Conservation (phyloP, 306 rosid species). For the Cicer chorassanicum region DNA sequence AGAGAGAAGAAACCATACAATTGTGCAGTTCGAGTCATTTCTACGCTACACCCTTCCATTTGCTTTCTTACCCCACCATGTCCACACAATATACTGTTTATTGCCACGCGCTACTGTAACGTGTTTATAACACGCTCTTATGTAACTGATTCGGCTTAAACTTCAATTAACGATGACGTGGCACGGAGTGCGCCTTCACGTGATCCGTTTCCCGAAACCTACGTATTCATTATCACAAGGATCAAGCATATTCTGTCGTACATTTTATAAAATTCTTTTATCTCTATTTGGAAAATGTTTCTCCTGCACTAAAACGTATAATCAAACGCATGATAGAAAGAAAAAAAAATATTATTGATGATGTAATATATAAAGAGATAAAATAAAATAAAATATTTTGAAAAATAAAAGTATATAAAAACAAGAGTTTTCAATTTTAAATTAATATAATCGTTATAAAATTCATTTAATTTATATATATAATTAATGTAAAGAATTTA, state of each 20-base stretch:
- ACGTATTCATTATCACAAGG: not conserved
- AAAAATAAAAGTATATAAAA: too few species aligned
- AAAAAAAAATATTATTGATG: too few species aligned
- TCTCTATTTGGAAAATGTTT: too few species aligned
- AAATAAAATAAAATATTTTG: too few species aligned
- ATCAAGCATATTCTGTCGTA: constrained; percentile 40
- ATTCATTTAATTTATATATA: too few species aligned
- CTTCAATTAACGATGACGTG: not conserved
- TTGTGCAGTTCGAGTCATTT: constrained; percentile 57
- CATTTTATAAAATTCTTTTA: not conserved
- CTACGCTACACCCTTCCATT: constrained; percentile 52
- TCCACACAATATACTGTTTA: not conserved
- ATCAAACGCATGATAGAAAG: too few species aligned
- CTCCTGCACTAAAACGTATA: too few species aligned
- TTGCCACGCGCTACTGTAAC: not conserved
- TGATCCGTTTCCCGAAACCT: constrained; percentile 8
- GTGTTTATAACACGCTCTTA: not conserved
- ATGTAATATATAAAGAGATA: too few species aligned
- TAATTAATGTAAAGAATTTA: too few species aligned
- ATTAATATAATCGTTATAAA: too few species aligned
- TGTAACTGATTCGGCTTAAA: not conserved
- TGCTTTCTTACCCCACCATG: not conserved
- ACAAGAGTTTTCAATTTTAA: too few species aligned
- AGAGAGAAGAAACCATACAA: constrained; percentile 35
- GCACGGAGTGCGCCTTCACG: constrained; percentile 35